Conservation (phyloP, 805 yeast species). For the Kazachstania bromeliacearum region DNA sequence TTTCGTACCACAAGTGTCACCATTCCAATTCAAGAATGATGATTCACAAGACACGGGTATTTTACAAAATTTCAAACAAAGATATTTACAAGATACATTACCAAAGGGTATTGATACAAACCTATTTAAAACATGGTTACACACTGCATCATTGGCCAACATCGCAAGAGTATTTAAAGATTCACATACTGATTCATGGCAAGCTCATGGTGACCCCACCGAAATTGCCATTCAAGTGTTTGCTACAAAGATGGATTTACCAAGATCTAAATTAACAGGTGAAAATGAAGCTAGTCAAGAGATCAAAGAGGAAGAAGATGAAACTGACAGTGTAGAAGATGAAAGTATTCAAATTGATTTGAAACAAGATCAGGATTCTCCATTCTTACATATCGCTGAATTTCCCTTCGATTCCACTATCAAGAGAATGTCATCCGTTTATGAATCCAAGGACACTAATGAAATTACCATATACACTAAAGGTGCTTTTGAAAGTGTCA, state of each 20-base stretch:
- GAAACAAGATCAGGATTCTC: slow-evolving; percentile 32
- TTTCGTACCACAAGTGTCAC: slow-evolving; percentile 67
- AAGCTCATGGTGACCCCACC: slow-evolving; percentile 82
- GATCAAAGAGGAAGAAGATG: background rate
- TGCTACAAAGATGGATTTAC: slow-evolving; percentile 46
- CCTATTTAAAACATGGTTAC: slow-evolving; percentile 42
- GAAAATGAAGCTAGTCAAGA: slow-evolving; percentile 13
- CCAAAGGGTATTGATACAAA: slow-evolving; percentile 14
- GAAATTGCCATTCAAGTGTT: slow-evolving; percentile 83
- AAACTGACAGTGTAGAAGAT: slow-evolving; percentile 14
- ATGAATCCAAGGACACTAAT: slow-evolving; percentile 45
- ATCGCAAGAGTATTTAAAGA: slow-evolving; percentile 57
- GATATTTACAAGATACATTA: slow-evolving; percentile 9
- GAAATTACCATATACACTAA: slow-evolving; percentile 57
- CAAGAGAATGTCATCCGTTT: slow-evolving; percentile 78
- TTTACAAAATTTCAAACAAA: slow-evolving; percentile 16
- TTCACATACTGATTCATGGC: slow-evolving; percentile 44
- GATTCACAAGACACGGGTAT: slow-evolving; percentile 27
- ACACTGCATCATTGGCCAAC: slow-evolving; percentile 68
- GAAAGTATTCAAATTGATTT: background rate
- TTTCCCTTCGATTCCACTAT: slow-evolving; percentile 77
- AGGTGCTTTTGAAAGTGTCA: slow-evolving; percentile 80
- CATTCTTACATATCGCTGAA: slow-evolving; percentile 53
- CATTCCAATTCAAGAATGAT: slow-evolving; percentile 23
- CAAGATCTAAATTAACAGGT: slow-evolving; percentile 37